Evolutionary conservation across 1,284 basidiomycete genomes (phyloP).

Genomic region (Paramarasmius palmivorus): DNA sequence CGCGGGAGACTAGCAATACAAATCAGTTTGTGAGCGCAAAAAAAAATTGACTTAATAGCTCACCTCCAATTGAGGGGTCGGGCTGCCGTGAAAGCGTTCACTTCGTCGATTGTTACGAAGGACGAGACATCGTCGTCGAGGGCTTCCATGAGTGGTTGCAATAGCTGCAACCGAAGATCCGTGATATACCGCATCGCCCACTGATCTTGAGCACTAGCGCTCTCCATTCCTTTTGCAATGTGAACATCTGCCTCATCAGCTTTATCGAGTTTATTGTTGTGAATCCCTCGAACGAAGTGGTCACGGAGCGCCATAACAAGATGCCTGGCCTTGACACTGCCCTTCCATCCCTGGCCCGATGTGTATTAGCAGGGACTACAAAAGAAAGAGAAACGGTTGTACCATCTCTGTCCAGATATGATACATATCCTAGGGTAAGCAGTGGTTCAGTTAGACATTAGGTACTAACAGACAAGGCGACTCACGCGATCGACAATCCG

Average conservation of each 20-base stretch:
- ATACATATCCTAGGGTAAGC: slow-evolving; percentile 1
- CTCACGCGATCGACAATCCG: slow-evolving; percentile 8
- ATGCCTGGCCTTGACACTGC: slow-evolving; percentile 27
- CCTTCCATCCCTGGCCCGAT: slow-evolving; percentile 22
- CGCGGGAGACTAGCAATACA: slow-evolving; percentile 1
- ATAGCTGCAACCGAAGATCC: slow-evolving; percentile 13
- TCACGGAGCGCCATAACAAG: slow-evolving; percentile 29
- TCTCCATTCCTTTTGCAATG: neutral
- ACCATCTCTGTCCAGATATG: slow-evolving; percentile 17
- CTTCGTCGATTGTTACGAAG: slow-evolving; percentile 31
- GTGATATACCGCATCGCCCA: slow-evolving; percentile 18
- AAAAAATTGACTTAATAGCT: neutral
- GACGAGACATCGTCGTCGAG: slow-evolving; percentile 31
- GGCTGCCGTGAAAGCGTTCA: slow-evolving; percentile 26
- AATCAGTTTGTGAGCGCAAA: neutral
- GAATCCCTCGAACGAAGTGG: slow-evolving; percentile 21
- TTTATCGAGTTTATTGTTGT: neutral
- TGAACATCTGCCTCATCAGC: neutral
- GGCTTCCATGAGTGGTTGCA: slow-evolving; percentile 21
- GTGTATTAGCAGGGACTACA: neutral
- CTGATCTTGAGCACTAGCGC: slow-evolving; percentile 3
- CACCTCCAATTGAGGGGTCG: slow-evolving; percentile 31
- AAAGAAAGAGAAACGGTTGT: slow-evolving; percentile 10
- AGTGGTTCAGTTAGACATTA: neutral
- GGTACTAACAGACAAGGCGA: no score